Base-by-base conservation (phyloP, 306 rosid genomes). In the Calophaca sinica region DNA sequence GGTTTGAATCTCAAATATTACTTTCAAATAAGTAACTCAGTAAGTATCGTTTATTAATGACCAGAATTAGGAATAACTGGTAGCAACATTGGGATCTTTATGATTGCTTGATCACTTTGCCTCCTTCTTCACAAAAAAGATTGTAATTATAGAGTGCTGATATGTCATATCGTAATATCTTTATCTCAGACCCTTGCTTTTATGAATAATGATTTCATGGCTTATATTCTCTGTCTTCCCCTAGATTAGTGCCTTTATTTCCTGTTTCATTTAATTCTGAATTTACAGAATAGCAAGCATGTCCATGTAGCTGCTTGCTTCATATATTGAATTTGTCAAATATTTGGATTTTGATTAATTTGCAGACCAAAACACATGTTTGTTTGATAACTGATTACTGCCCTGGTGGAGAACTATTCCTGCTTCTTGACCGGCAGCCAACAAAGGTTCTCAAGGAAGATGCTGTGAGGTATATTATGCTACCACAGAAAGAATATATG, bases 301-400 rank as follows among this genome's bases (percentile, higher is more conserved):
- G 53, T 45, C 61, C 62, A 3, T 29, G 3, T 70, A 54, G 26
- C 15, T 60, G 11, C 51, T 41, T 72, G 48, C 68, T 44, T 49
- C 54, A 42, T 10, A 39, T 51, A 13, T 44, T 58, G 45, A 59
- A 14, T 59, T 60, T 44, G 45, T 73, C 64, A 44, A 68, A 57
- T 52, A 13, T 70, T 65, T 62, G 63, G n/a, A 76, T 48, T 41
- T 73, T 50, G 58, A 59, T 64, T 64, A 33, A 73, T 80, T 82
- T 86, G 84, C 92, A 94, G 97, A 94, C 99, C 59, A 90, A 88
- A 87, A 85, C 97, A 51, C 99, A 94, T 78, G 90, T 94, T 84
- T 94, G 99, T 85, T 85, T 94, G 81, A 87, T 94, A 64, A 94
- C 99, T 64, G 99, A 92, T 85, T 94, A 94, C 79, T 94, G 83